Base-by-base conservation (phyloP, 2,329 filamentous ascomycete species). In the Lachnellula occidentalis region DNA sequence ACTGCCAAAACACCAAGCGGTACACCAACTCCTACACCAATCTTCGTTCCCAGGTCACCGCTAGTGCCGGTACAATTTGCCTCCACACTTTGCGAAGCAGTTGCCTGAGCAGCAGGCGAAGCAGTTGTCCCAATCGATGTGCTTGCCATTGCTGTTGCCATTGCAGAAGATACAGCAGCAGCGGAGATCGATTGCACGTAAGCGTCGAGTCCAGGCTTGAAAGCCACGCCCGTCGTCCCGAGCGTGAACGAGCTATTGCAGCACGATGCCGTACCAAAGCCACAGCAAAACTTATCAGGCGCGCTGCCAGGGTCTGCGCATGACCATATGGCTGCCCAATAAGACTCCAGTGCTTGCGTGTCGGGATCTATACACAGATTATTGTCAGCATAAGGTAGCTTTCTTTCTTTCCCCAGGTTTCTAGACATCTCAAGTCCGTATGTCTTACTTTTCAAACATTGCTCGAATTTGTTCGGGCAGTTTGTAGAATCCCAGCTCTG, bases 11-110 rank as follows among this genome's bases (percentile, higher is more conserved):
- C 50, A 9, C 57, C 55, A 3, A 61, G 54, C 24, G 57, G 59
- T 5, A 60, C 50, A 6, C 58, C 59, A 11, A 60, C 54, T n/a
- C 59, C 59, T 4, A 61, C 22, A 2, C 58, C 56, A n/a, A 62
- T 34, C 47, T 58, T 62, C 19, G 54, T 60, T 24, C 54, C 60
- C 12, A 59, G 24, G 21, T 55, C 48, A 7, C 34, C 27, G 17
- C 55, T 43, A 3, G 12, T 21, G 17, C 21, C 46, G 24, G 43
- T 45, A 11, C n/a, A 11, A 21, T 17, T 43, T 12, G 41, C 17
- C 36, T 15, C 14, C 4, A 15, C 17, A 17, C 17, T 39, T 17
- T 15, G 6, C 17, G 36, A 39, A 39, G 36, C 9, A 6, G 36
- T 39, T 17, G 36, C 36, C 17, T 39, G 36, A 39, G 14, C 34